Evolutionary conservation across 306 rosid species (phyloP), one percentile per base, ranked within the genome.

Genomic region (Glycine latifolia): DNA sequence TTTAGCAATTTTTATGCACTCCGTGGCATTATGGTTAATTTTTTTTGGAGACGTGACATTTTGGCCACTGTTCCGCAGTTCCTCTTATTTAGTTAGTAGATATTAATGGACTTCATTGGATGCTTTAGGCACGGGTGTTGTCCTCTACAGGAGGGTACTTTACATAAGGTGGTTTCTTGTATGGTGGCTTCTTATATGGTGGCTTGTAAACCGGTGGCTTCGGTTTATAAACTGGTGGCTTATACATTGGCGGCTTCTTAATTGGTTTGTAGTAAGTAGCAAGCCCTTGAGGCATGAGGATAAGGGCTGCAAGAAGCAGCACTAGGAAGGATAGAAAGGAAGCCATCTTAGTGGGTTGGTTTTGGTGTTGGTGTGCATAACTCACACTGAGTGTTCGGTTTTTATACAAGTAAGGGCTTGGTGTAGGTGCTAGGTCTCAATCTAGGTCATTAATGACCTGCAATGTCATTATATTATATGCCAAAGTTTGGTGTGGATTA

Each of bases 211-310:
- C 47, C 1, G 52, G 56, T 52, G 56, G 56, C 2, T 50, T 50
- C 0, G 9, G 68, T 10, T 63, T 63, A 2, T 63, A 33, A 8
- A n/a, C 1, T 0, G 46, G 26, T 2, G 31, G 33, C 52, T 67
- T 43, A 0, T 35, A 63, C 13, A 31, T 8, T 33, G 69, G 69
- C 6, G 69, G 56, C 15, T 67, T 68, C n/a, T 46, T n/a, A 2
- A 47, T 26, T 7, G 60, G 61, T 33, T 71, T 71, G 76, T 71
- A 50, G 35, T 14, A 35, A 35, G 61, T 16, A 5, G 77, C 77
- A 54, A 73, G 5, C 5, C 79, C 79, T 46, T 62, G 60, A 31
- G 80, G 80, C 5, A 35, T 48, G 60, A 76, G 80, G 12, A 76
- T 8, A 1, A 76, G 72, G 44, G 72, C 52, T 31, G 37, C 81